Evolutionary conservation across 306 rosid genomes (phyloP).

Genomic region (Morella rubra): DNA sequence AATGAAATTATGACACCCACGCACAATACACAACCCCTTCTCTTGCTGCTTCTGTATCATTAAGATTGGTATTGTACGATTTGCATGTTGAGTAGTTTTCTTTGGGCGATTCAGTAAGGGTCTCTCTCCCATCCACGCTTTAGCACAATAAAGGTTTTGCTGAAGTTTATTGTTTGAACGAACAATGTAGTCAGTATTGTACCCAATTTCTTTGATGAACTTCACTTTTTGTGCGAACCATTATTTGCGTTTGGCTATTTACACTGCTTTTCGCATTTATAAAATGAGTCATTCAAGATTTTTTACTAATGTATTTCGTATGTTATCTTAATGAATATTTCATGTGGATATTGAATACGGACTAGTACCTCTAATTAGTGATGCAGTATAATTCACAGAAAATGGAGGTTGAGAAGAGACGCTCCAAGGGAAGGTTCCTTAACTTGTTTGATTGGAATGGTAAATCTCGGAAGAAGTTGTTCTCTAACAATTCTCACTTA

Average conservation of each 20-base stretch:
- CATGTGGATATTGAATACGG: background rate
- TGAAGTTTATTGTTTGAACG: background rate
- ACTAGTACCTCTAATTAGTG: too few species aligned
- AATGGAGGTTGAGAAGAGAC: conserved; percentile 77
- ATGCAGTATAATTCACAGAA: background rate
- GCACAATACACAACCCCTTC: background rate
- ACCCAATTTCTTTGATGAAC: background rate
- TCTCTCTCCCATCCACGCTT: background rate
- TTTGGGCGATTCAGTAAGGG: background rate
- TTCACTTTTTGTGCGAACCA: background rate
- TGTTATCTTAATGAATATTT: conserved; percentile 8
- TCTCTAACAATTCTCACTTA: conserved; percentile 39
- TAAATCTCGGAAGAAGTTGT: conserved; percentile 81
- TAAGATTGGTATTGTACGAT: conserved; percentile 9
- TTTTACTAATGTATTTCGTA: conserved; percentile 3
- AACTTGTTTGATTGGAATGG: conserved; percentile 92
- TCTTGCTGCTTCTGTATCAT: conserved; percentile 10
- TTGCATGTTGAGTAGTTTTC: conserved; percentile 16
- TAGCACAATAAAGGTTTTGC: conserved; percentile 2
- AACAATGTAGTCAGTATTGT: conserved; percentile 17
- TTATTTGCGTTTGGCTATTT: background rate
- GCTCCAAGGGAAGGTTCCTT: conserved; percentile 85
- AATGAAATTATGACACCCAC: background rate
- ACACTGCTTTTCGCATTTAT: conserved; percentile 5
- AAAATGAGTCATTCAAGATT: background rate